Percentiles rank a stretch among this genome's conserved stretches.
Conservation (phyloP, 441 rosid genomes). For the Pelargonium myrrhifolium region DNA sequence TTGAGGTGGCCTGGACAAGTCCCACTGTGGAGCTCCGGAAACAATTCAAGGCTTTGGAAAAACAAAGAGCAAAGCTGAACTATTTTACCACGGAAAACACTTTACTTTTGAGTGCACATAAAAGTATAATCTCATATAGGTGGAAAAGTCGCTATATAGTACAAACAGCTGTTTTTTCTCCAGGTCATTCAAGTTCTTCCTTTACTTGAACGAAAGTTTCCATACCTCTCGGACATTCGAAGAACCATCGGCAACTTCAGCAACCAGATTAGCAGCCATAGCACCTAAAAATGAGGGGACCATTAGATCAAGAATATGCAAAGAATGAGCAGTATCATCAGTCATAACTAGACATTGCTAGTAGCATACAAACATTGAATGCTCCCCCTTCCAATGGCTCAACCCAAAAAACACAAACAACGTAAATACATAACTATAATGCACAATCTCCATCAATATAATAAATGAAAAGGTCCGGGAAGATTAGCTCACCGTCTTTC, state of each 20-base stretch:
- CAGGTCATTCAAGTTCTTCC: background rate
- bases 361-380: background rate
- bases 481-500: constrained; percentile 54
- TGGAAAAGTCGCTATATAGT: background rate
- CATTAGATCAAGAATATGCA: constrained; percentile 8
- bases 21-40: too few relatives aligned
- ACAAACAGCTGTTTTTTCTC: background rate
- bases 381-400: background rate
- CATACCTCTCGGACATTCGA: constrained; percentile 93
- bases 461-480: constrained; percentile 1
- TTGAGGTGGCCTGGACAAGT: too few relatives aligned
- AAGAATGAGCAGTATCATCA: background rate
- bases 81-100: too few relatives aligned
- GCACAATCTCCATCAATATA: background rate
- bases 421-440: constrained; percentile 1
- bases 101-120: too few relatives aligned
- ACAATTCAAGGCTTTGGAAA: too few relatives aligned
- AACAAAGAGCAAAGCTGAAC: too few relatives aligned
- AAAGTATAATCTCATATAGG: background rate
- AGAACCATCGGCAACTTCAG: constrained; percentile 79
- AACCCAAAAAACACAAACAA: background rate
- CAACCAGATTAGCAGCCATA: constrained; percentile 49
- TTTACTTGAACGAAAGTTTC: constrained; percentile 59
- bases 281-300: constrained; percentile 34
- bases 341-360: background rate